Evolutionary conservation across 2,329 filamentous ascomycete genomes (phyloP).

Genomic region (Harringtonia aguacate): DNA sequence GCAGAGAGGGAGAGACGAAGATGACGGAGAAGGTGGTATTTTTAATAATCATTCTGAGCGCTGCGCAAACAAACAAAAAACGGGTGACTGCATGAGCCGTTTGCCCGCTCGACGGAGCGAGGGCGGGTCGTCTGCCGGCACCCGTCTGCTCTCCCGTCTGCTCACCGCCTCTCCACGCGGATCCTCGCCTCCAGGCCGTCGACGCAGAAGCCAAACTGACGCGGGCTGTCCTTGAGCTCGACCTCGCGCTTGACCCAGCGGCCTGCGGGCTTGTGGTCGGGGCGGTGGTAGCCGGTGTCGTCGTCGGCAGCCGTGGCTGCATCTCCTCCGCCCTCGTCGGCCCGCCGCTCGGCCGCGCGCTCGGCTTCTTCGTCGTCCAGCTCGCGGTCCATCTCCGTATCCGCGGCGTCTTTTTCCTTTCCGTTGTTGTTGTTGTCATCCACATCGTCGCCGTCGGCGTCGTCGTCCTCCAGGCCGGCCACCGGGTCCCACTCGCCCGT

Average conservation of each 20-base stretch:
- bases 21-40: not conserved
- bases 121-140: not conserved
- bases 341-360: constrained; percentile 3
- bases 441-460: constrained; percentile 43
- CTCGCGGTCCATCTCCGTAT: too few relatives aligned
- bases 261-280: constrained; percentile 21
- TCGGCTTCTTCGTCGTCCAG: constrained; percentile 24
- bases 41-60: not conserved
- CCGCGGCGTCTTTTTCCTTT: too few relatives aligned
- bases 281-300: not conserved
- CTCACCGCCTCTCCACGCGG: constrained; percentile 45
- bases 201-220: constrained; percentile 73
- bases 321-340: constrained; percentile 14
- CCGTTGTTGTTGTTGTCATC: too few relatives aligned
- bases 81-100: too few relatives aligned
- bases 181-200: constrained; percentile 62
- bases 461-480: constrained; percentile 47
- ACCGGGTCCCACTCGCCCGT: constrained; percentile 86
- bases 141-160: not conserved
- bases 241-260: constrained; percentile 70
- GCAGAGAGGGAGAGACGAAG: not conserved
- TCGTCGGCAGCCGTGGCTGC: constrained; percentile 15
- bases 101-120: too few relatives aligned
- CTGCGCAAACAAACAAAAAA: not conserved
- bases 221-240: constrained; percentile 67